phyloP scores from a whole-genome alignment of 495 filamentous ascomycete species.

The Penicillium parvum region DNA sequence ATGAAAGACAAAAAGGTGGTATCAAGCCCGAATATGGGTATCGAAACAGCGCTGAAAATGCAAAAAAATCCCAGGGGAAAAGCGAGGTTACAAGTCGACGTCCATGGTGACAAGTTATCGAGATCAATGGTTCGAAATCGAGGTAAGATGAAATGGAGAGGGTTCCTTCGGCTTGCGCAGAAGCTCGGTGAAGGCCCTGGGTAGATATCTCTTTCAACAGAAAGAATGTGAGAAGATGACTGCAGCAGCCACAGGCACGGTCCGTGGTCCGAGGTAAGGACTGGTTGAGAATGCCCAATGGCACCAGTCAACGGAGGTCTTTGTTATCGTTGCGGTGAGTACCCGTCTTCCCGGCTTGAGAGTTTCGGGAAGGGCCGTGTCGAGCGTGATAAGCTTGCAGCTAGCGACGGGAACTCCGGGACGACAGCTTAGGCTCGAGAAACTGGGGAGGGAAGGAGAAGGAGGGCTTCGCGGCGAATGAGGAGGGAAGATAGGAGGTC shows the following conservation, averaged over 20 bases:
- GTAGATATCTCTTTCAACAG: constrained; percentile 2
- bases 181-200: constrained; percentile 20
- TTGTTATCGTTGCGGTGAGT: constrained; percentile 30
- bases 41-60: constrained; percentile 20
- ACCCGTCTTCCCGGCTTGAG: constrained; percentile 7
- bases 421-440: background rate
- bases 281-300: constrained; percentile 13
- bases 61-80: constrained; percentile 17
- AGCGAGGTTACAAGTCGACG: constrained; percentile 31
- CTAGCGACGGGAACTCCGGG: constrained; percentile 2
- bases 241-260: constrained; percentile 15
- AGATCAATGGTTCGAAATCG: constrained; percentile 18
- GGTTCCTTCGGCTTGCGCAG: constrained; percentile 22
- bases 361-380: constrained; percentile 12
- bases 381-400: constrained; percentile 24
- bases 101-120: constrained; percentile 30
- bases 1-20: constrained; percentile 10
- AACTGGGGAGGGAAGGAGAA: constrained; percentile 1
- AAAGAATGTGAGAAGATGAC: constrained; percentile 9
- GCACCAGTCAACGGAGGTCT: constrained; percentile 2
- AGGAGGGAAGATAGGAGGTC: constrained; percentile 7
- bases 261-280: constrained; percentile 10
- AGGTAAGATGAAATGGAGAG: constrained; percentile 16
- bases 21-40: constrained; percentile 21
- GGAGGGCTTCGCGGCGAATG: constrained; percentile 16